These are phyloP conservation scores for Stenogyne calaminthoides DNA, from an alignment of 305 asterid species.

Conservation along the genomic window DNA sequence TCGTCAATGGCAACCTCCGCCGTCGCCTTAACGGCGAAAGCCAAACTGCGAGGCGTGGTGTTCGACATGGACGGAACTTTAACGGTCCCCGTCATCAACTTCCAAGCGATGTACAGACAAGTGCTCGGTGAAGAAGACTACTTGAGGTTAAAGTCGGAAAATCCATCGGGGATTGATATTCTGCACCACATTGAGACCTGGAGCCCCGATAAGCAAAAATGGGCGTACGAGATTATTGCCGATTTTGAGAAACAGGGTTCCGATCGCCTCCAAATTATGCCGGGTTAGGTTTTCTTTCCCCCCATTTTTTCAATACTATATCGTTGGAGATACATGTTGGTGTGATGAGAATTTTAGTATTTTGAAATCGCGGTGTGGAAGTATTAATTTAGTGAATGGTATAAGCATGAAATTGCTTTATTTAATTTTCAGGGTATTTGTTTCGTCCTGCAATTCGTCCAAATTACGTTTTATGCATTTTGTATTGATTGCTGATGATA, in stretches of 20 bases:
- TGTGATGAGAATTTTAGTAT: neutral
- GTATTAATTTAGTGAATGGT: neutral
- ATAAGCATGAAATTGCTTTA: neutral
- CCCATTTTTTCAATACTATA: too few relatives aligned
- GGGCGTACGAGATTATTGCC: slow-evolving; percentile 69
- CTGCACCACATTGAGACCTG: slow-evolving; percentile 81
- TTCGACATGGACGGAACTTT: slow-evolving; percentile 99
- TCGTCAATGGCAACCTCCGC: slow-evolving; percentile 55
- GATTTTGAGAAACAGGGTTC: slow-evolving; percentile 80
- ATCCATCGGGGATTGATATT: slow-evolving; percentile 83
- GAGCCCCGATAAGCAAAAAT: slow-evolving; percentile 69
- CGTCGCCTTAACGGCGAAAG: slow-evolving; percentile 34
- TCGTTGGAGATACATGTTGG: neutral
- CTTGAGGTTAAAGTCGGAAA: slow-evolving; percentile 41
- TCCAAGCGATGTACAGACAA: slow-evolving; percentile 84
- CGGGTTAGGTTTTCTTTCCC: slow-evolving; percentile 52
- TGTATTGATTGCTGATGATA: slow-evolving; percentile 1
- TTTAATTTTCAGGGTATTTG: neutral
- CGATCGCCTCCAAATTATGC: slow-evolving; percentile 94
- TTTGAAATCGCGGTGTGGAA: neutral
- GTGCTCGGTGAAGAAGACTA: slow-evolving; percentile 86
- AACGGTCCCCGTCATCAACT: slow-evolving; percentile 90
- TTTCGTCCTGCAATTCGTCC: neutral
- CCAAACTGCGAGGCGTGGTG: slow-evolving; percentile 77
- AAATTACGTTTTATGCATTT: neutral